Evolutionary conservation across 306 rosid species (phyloP), one percentile per base, ranked within the genome.

Genomic region (Pterocarpus santalinus): DNA sequence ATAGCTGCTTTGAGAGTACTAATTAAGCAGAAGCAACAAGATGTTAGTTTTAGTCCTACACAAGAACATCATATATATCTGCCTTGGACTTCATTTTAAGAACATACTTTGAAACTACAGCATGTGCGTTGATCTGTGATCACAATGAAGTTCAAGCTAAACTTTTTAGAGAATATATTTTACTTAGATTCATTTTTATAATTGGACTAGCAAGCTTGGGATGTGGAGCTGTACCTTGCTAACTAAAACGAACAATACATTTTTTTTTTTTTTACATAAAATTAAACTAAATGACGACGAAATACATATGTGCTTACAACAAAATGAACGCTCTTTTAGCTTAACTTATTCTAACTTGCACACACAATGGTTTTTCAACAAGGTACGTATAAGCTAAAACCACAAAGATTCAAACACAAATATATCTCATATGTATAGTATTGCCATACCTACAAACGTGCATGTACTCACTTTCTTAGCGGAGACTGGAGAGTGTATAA

Each of bases 401-500:
- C 43, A 60, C 41, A 77, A 52, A 61, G 76, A 82, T 70, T 82
- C 46, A 77, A 70, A 69, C 44, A 76, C 76, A 80, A 73, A 68
- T 67, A 58, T 73, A 32, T 52, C 63, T 43, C 65, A 66, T 43
- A 70, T 70, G 71, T 69, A 63, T 62, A 61, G 81, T 63, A 69
- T 44, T 75, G 81, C 70, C 84, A 69, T 73, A 82, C 86, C 71
- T 67, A 77, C 80, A 81, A 66, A 49, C 57, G 1, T 73, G 81
- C 60, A 81, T 47, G 72, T 51, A 73, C 64, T 85, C 53, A 63
- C 70, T 38, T 55, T 66, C 78, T 62, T 22, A 63, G 49, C 51
- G 51, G 17, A 22, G 28, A 22, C 0, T 22, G 51, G 17, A 22
- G 28, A 22, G 28, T 22, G 28, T 22, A 22, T 22, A 22, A 0